These are phyloP conservation scores for Xerophyta viscosa DNA, from an alignment of 106 monocot genomes.

Conservation along the genomic window DNA sequence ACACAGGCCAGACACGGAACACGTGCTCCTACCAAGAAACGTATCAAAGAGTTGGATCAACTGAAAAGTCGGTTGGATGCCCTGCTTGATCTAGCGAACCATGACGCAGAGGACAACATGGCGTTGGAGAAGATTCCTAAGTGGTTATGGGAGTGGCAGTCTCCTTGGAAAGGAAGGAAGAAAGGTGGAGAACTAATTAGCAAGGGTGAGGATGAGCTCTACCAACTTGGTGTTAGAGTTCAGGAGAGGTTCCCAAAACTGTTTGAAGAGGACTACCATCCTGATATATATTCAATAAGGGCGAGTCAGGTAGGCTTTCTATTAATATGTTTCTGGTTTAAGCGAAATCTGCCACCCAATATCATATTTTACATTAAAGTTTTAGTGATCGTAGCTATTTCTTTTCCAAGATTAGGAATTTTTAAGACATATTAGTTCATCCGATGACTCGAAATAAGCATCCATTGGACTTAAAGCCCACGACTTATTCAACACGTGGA, in stretches of 20 bases:
- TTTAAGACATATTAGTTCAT: too few relatives aligned
- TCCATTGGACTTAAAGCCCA: too few relatives aligned
- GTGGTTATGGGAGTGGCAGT: slow-evolving; percentile 83
- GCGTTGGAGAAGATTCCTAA: slow-evolving; percentile 41
- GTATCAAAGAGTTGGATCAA: slow-evolving; percentile 85
- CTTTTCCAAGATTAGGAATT: too few relatives aligned
- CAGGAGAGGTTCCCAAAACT: slow-evolving; percentile 64
- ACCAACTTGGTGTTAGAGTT: slow-evolving; percentile 63
- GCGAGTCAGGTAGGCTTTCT: slow-evolving; percentile 67
- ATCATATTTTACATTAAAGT: too few relatives aligned
- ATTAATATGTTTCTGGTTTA: not conserved
- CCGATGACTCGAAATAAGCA: too few relatives aligned
- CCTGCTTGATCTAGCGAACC: slow-evolving; percentile 43
- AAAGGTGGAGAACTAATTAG: slow-evolving; percentile 78
- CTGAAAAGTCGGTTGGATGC: slow-evolving; percentile 44
- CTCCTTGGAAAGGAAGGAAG: slow-evolving; percentile 84
- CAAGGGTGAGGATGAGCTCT: slow-evolving; percentile 77
- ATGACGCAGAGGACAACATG: slow-evolving; percentile 1
- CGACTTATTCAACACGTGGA: too few relatives aligned
- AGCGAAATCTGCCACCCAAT: too few relatives aligned
- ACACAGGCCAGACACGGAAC: slow-evolving; percentile 92
- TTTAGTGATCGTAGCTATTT: too few relatives aligned
- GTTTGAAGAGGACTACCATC: slow-evolving; percentile 82
- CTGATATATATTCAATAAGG: slow-evolving; percentile 64
- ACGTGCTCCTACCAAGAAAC: slow-evolving; percentile 88